phyloP scores from a whole-genome alignment of 1,139 yeast genomes.

The Yamadazyma atlantica region DNA sequence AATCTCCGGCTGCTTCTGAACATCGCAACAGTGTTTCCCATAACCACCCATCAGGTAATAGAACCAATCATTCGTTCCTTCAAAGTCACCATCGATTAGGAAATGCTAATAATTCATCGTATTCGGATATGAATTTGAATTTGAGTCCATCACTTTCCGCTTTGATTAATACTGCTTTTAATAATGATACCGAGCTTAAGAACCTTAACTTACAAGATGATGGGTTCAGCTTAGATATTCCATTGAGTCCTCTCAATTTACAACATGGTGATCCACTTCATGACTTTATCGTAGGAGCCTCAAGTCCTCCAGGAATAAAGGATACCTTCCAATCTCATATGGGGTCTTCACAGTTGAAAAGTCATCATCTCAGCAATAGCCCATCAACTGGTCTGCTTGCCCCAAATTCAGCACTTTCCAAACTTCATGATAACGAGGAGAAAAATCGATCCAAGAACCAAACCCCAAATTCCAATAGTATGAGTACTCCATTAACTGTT shows the following conservation, averaged over 20 bases:
- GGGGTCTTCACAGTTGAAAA: not conserved
- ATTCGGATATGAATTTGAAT: constrained; percentile 18
- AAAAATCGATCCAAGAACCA: not conserved
- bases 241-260: constrained; percentile 35
- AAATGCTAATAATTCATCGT: constrained; percentile 5
- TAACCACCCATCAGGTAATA: constrained; percentile 1
- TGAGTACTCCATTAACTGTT: constrained; percentile 6
- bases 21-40: constrained; percentile 1
- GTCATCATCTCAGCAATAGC: not conserved
- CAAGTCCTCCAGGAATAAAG: not conserved
- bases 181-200: constrained; percentile 25
- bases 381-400: not conserved
- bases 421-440: not conserved
- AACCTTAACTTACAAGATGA: constrained; percentile 13
- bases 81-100: constrained; percentile 4
- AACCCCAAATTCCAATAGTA: not conserved
- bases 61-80: not conserved
- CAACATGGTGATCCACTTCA: constrained; percentile 13
- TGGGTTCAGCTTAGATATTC: constrained; percentile 19
- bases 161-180: constrained; percentile 43
- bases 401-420: not conserved
- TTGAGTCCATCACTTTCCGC: constrained; percentile 47
- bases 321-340: not conserved
- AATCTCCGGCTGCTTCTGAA: not conserved
- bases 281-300: constrained; percentile 7